A percentile compares a stretch with the other conserved stretches of the same genome.
These are phyloP conservation scores for Naganishia onofrii DNA, from an alignment of 768 basidiomycete species.

Conservation along the genomic window DNA sequence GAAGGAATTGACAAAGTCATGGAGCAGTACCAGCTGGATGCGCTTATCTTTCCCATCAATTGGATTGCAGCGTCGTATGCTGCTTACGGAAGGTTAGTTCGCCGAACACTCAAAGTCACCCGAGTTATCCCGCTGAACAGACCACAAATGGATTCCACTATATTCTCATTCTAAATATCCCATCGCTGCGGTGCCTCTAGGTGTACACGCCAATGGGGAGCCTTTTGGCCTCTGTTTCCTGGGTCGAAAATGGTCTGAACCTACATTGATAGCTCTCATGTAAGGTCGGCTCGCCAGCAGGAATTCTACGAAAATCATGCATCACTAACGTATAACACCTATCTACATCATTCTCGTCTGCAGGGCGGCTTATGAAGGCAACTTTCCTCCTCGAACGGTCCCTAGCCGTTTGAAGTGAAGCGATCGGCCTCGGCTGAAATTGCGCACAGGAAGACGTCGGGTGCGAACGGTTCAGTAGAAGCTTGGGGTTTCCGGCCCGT, in stretches of 20 bases:
- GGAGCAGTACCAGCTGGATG: background rate
- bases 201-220: conserved; percentile 8
- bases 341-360: background rate
- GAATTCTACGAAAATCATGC: background rate
- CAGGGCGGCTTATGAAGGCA: conserved; percentile 1
- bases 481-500: too few species aligned
- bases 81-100: background rate
- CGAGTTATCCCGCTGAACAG: background rate
- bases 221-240: conserved; percentile 14
- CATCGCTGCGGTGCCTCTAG: background rate
- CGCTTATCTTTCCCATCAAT: background rate
- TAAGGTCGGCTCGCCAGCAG: too few species aligned
- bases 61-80: background rate
- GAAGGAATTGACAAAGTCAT: background rate
- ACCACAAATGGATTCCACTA: background rate
- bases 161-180: background rate
- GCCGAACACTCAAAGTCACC: background rate
- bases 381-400: background rate
- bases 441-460: too few species aligned
- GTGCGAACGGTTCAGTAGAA: too few species aligned
- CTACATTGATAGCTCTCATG: conserved; percentile 6
- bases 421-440: too few species aligned
- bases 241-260: conserved; percentile 7
- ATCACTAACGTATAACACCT: too few species aligned
- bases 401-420: background rate